phyloP scores from a whole-genome alignment of 371 early-diverging fungal species.

The Homolaphlyctis polyrhiza region DNA sequence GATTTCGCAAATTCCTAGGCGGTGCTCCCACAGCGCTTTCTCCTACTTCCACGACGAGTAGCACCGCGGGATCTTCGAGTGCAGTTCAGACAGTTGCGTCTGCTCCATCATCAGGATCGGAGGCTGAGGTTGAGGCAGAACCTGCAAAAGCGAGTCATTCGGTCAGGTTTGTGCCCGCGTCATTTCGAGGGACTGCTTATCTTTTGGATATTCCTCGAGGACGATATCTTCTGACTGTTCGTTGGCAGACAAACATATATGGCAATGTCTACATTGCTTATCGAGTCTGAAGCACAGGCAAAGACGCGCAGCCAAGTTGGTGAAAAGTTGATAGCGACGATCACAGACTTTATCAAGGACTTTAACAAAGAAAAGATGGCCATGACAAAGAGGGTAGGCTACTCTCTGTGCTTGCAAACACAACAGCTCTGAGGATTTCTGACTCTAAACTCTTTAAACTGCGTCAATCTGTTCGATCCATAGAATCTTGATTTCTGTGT shows the following conservation, averaged over 20 bases:
- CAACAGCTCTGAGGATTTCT: not conserved
- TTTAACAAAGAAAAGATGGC: conserved; percentile 18
- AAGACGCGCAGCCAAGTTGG: conserved; percentile 12
- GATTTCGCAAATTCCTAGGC: conserved; percentile 1
- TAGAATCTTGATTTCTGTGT: conserved; percentile 33
- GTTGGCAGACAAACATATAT: conserved; percentile 26
- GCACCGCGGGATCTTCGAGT: too few species aligned
- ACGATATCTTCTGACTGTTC: too few species aligned
- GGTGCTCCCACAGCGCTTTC: conserved; percentile 1
- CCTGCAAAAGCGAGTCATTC: too few species aligned
- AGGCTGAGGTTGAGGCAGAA: too few species aligned
- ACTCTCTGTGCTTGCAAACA: not conserved
- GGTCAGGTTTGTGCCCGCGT: too few species aligned
- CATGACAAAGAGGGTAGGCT: conserved; percentile 19
- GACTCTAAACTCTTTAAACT: too few species aligned
- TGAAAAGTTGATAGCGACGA: conserved; percentile 21
- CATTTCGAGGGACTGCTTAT: too few species aligned
- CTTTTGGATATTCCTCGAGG: too few species aligned
- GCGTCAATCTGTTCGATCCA: not conserved
- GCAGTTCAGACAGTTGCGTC: too few species aligned
- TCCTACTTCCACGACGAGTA: too few species aligned
- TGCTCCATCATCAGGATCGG: too few species aligned
- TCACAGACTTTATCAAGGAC: conserved; percentile 35
- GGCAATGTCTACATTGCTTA: conserved; percentile 23
- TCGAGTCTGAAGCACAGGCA: conserved; percentile 26